Conservation (phyloP, 495 filamentous ascomycete species). For the Penicillium ochrochloron region DNA sequence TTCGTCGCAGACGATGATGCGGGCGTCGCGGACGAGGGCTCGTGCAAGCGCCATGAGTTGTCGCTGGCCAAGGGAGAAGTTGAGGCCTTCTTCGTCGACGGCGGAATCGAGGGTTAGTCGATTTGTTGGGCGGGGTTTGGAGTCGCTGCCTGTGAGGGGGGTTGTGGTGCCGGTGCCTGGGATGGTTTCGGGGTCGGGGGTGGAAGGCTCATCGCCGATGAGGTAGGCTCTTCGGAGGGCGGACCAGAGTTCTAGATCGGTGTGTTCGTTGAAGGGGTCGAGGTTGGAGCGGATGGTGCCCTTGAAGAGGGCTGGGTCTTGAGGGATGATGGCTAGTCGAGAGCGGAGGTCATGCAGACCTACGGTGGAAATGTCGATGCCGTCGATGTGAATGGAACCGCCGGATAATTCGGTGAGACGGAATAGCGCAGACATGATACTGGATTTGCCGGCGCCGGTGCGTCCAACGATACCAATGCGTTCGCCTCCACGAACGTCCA, state of each 20-base stretch:
- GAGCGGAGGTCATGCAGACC: slow-evolving; percentile 87
- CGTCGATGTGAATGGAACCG: slow-evolving; percentile 89
- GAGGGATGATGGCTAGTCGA: slow-evolving; percentile 91
- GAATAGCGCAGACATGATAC: slow-evolving; percentile 93
- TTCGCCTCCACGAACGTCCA: slow-evolving; percentile 83
- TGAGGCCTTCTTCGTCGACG: slow-evolving; percentile 94
- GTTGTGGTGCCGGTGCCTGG: slow-evolving; percentile 25
- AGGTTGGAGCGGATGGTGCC: slow-evolving; percentile 91
- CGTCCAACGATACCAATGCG: slow-evolving; percentile 92
- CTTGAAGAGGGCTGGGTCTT: slow-evolving; percentile 93
- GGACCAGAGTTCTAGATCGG: slow-evolving; percentile 85
- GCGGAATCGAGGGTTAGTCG: slow-evolving; percentile 80
- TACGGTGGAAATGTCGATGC: slow-evolving; percentile 81
- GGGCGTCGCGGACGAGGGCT: slow-evolving; percentile 80
- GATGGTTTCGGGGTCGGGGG: slow-evolving; percentile 29
- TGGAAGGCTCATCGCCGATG: slow-evolving; percentile 53
- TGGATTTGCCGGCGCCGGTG: slow-evolving; percentile 92
- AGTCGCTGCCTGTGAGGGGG: slow-evolving; percentile 17
- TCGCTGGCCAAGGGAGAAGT: slow-evolving; percentile 95
- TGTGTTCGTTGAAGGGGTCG: slow-evolving; percentile 88
- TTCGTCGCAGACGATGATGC: slow-evolving; percentile 96
- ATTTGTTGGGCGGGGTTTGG: slow-evolving; percentile 23
- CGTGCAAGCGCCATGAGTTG: slow-evolving; percentile 95
- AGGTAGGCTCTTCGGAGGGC: slow-evolving; percentile 84
- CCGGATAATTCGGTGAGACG: slow-evolving; percentile 82